Evolutionary conservation across 306 rosid species (phyloP).

Genomic region (Cucumis melo): DNA sequence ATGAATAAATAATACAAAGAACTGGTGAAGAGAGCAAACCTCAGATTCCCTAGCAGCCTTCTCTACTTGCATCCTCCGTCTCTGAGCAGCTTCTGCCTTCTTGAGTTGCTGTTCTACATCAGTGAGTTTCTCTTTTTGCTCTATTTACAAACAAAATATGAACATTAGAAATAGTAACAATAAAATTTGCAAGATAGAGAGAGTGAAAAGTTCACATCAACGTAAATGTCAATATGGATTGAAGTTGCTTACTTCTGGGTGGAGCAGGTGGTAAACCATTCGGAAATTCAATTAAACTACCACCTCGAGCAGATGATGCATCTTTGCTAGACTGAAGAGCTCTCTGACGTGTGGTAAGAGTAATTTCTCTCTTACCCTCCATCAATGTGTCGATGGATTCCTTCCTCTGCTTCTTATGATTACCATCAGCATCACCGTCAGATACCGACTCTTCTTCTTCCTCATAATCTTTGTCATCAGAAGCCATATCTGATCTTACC

Average conservation of each 20-base stretch:
- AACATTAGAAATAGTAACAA: neutral
- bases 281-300: conserved; percentile 78
- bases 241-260: conserved; percentile 66
- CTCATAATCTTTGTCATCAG: conserved; percentile 33
- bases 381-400: conserved; percentile 60
- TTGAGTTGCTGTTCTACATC: conserved; percentile 73
- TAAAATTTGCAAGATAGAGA: neutral
- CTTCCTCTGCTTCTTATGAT: conserved; percentile 67
- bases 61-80: conserved; percentile 80
- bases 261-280: conserved; percentile 93
- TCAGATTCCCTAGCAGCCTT: conserved; percentile 85
- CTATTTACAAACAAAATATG: conserved; percentile 25
- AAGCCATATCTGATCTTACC: conserved; percentile 17
- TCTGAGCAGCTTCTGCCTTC: conserved; percentile 96
- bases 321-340: conserved; percentile 91
- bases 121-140: conserved; percentile 78
- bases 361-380: conserved; percentile 61
- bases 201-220: neutral
- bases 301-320: conserved; percentile 45
- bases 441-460: conserved; percentile 64
- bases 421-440: conserved; percentile 59
- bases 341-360: conserved; percentile 75
- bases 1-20: neutral
- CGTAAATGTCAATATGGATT: neutral
- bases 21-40: conserved; percentile 33